These are phyloP conservation scores for Carex pumila DNA, from an alignment of 176 grass and related monocot species.

Conservation along the genomic window DNA sequence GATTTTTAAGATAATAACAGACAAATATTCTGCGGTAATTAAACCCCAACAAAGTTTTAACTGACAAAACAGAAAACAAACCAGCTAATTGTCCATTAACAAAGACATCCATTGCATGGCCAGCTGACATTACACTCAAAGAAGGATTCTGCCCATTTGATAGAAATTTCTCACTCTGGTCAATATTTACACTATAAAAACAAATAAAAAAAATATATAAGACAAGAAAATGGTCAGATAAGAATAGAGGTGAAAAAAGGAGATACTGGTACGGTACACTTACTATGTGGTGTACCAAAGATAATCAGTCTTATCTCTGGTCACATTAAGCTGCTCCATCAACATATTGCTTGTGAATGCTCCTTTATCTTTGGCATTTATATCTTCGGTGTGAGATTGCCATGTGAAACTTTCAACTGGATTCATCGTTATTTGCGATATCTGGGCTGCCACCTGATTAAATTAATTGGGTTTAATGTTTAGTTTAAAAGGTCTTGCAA, in stretches of 20 bases:
- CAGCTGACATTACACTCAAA: constrained; percentile 89
- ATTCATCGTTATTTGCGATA: constrained; percentile 73
- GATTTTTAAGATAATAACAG: constrained; percentile 4
- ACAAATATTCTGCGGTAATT: not conserved
- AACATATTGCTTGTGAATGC: constrained; percentile 57
- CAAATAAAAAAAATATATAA: not conserved
- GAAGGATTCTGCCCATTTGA: constrained; percentile 34
- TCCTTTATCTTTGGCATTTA: constrained; percentile 41
- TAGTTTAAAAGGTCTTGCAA: not conserved
- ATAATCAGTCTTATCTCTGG: constrained; percentile 91
- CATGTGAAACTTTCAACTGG: constrained; percentile 66
- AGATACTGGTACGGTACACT: constrained; percentile 23
- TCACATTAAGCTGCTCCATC: constrained; percentile 91
- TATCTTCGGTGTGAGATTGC: constrained; percentile 76
- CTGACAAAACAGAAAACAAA: not conserved
- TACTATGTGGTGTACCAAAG: constrained; percentile 96
- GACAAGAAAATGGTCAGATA: not conserved
- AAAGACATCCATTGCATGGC: constrained; percentile 81
- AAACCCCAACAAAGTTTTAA: not conserved
- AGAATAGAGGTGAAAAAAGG: not conserved
- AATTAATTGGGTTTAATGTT: not conserved
- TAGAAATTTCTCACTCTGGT: constrained; percentile 63
- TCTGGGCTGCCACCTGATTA: constrained; percentile 67
- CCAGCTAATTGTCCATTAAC: constrained; percentile 72
- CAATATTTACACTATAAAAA: constrained; percentile 55